Evolutionary conservation across 306 rosid species (phyloP).

Genomic region (Pyrus communis): DNA sequence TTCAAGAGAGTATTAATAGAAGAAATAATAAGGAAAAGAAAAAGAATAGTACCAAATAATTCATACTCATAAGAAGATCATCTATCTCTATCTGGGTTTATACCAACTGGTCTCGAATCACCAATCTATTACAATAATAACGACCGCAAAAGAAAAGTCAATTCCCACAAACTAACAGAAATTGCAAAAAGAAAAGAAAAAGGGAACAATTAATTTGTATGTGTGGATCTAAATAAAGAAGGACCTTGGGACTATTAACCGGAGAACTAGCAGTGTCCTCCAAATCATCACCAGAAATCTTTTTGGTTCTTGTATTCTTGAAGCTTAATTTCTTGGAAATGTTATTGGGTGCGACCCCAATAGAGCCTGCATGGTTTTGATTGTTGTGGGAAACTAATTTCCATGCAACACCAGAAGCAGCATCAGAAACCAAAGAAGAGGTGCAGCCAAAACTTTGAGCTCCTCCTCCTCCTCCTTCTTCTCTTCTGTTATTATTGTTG

Average conservation of each 20-base stretch:
- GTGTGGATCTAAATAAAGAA: neutral
- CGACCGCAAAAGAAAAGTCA: neutral
- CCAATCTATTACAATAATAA: constrained; percentile 36
- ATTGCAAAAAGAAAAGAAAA: neutral
- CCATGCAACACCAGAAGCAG: constrained; percentile 79
- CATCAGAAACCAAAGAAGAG: constrained; percentile 82
- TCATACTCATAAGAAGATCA: constrained; percentile 29
- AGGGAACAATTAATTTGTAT: neutral
- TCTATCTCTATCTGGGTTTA: constrained; percentile 34
- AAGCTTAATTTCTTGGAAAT: constrained; percentile 35
- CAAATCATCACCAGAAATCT: constrained; percentile 37
- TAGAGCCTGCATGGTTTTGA: neutral
- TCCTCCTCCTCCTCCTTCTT: neutral
- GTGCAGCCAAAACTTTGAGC: constrained; percentile 31
- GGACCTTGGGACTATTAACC: constrained; percentile 85
- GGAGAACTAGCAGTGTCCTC: constrained; percentile 97
- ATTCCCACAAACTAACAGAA: neutral
- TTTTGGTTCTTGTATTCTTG: constrained; percentile 53
- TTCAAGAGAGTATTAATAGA: neutral
- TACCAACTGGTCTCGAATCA: constrained; percentile 34
- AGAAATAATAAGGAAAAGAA: neutral
- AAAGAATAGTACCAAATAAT: constrained; percentile 43
- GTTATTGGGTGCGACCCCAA: neutral
- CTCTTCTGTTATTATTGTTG: neutral
- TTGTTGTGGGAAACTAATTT: constrained; percentile 24